Percentiles rank a stretch among this genome's conserved stretches.
Evolutionary conservation across 108 stramenopile species (phyloP).

Genomic region (Hondaea fermentalgiana): DNA sequence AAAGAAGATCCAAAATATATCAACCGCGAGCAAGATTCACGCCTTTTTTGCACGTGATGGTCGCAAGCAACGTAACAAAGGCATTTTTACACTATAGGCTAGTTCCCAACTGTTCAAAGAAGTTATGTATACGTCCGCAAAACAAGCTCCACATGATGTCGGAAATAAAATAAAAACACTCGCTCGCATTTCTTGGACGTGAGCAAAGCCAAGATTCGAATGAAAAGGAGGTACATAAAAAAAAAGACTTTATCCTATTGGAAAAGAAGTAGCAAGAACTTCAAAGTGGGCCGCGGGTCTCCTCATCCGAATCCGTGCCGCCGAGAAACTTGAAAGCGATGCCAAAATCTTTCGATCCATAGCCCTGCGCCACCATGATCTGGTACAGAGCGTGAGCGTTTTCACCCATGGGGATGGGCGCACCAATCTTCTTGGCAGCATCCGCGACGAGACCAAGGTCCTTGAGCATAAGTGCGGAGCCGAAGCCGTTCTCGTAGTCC

Average conservation of each 20-base stretch:
- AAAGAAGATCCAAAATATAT: too few relatives aligned
- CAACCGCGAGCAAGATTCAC: too few relatives aligned
- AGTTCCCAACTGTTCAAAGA: too few relatives aligned
- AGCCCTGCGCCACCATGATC: slow-evolving; percentile 43
- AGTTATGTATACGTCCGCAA: too few relatives aligned
- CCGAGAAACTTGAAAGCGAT: slow-evolving; percentile 57
- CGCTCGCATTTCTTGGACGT: too few relatives aligned
- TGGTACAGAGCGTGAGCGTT: slow-evolving; percentile 56
- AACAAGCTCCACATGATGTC: too few relatives aligned
- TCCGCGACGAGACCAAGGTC: slow-evolving; percentile 66
- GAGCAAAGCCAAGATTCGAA: too few relatives aligned
- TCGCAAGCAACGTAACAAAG: too few relatives aligned
- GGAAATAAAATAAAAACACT: too few relatives aligned
- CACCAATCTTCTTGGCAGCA: slow-evolving; percentile 49
- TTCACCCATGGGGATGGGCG: slow-evolving; percentile 55
- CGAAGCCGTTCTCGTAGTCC: slow-evolving; percentile 56
- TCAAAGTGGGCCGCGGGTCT: not conserved
- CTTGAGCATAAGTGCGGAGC: slow-evolving; percentile 68
- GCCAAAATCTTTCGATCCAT: slow-evolving; percentile 64
- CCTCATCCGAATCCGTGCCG: not conserved
- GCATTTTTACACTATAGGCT: too few relatives aligned
- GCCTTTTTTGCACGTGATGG: too few relatives aligned
- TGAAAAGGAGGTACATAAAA: not conserved
- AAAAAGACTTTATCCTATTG: not conserved
- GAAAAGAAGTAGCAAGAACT: not conserved